phyloP scores from a whole-genome alignment of 2,329 filamentous ascomycete genomes.

The Didymella keratinophila region DNA sequence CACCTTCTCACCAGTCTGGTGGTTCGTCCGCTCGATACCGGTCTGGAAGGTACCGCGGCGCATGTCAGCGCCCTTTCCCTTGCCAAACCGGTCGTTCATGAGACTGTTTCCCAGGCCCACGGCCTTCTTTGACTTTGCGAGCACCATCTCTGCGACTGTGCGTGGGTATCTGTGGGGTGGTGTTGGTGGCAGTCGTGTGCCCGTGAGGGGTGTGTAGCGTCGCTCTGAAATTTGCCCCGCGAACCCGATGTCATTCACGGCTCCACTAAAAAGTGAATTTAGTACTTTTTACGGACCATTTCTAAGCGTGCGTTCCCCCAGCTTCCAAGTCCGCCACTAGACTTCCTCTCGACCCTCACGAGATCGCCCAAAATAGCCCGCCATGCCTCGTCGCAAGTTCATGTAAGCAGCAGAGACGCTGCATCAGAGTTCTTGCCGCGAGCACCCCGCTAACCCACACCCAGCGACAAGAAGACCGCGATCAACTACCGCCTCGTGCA shows the following conservation, averaged over 20 bases:
- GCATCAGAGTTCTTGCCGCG: not conserved
- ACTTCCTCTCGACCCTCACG: not conserved
- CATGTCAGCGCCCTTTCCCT: slow-evolving; percentile 84
- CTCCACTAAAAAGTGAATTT: slow-evolving; percentile 61
- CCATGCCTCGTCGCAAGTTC: slow-evolving; percentile 78
- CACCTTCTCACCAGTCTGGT: slow-evolving; percentile 79
- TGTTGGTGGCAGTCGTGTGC: slow-evolving; percentile 27
- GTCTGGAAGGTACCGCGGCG: slow-evolving; percentile 71
- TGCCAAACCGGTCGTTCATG: slow-evolving; percentile 98
- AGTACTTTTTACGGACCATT: slow-evolving; percentile 52
- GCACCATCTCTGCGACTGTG: slow-evolving; percentile 64
- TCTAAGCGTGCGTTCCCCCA: slow-evolving; percentile 42
- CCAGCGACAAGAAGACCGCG: slow-evolving; percentile 86
- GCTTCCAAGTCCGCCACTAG: slow-evolving; percentile 28
- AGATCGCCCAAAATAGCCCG: slow-evolving; percentile 44
- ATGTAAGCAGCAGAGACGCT: slow-evolving; percentile 62
- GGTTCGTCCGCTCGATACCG: slow-evolving; percentile 74
- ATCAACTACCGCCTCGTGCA: slow-evolving; percentile 94
- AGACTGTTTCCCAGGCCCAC: slow-evolving; percentile 95
- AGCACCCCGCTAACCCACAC: slow-evolving; percentile 42
- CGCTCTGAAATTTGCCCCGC: slow-evolving; percentile 35
- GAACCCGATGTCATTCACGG: slow-evolving; percentile 57
- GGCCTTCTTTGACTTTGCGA: slow-evolving; percentile 92
- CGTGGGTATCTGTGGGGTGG: slow-evolving; percentile 23
- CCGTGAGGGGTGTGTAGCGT: slow-evolving; percentile 29